Base-by-base conservation (phyloP, 2,329 filamentous ascomycete genomes). In the Purpureocillium lavendulum region DNA sequence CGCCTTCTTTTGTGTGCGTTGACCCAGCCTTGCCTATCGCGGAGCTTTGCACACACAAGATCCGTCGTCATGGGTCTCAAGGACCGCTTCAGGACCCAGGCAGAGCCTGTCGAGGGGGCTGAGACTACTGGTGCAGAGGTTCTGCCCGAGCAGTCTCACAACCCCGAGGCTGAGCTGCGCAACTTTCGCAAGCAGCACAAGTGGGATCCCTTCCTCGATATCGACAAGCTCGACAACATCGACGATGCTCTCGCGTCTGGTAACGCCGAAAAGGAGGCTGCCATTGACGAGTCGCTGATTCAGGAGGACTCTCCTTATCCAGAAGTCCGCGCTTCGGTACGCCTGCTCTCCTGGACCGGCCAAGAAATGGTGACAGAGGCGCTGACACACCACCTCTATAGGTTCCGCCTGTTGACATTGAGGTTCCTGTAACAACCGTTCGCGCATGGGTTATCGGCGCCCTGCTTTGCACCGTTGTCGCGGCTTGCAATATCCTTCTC, bases 381-480 rank as follows among this genome's bases (percentile, higher is more conserved):
- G 29, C 30, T 28, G 21, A 40, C 35, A 35, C 17, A 24, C n/a
- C n/a, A n/a, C 32, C 15, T 5, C 28, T 3, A 15, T 35, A 51
- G 50, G 48, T 53, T 5, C 54, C 53, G 8, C 55, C 65, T 15
- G 73, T 71, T 44, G 64, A 70, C 40, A 70, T 74, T 39, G 71
- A 75, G n/a, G 51, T 73, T 4, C 67, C 71, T 7, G 62, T 67
- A 41, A 74, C 73, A 53, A 81, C 77, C 4, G 64, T 81, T 41
- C 75, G 77, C 15, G 73, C 75, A 10, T 81, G 77, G 77, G 46
- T 54, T 6, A 73, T 81, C 40, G 77, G 77, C 28, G 47, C 75
- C 39, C 3, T 80, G 31, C 65, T 79, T 41, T 73, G 75, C 44
- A 80, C 76, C 1, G 56, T 77, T 36, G 73, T 75, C 21, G 74